Base-by-base conservation (phyloP, 805 yeast species). In the Yamadazyma sp. region DNA sequence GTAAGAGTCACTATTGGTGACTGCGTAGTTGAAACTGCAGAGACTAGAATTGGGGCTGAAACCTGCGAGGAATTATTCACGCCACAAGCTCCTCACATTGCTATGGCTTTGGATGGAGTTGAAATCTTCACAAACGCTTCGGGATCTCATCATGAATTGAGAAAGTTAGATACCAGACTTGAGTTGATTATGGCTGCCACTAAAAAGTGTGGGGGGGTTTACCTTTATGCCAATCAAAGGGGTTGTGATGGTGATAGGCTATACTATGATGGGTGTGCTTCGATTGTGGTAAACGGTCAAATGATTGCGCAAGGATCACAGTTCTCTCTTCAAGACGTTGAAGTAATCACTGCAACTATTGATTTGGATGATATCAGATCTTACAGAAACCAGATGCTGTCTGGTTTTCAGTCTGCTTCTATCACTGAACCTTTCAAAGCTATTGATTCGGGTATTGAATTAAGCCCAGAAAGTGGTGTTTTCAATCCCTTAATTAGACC, bases 191-290 rank as follows among this genome's bases (percentile, higher is more conserved):
- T 80, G 11, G 96, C 87, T 55, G 98, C 99, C 1, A 90, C 98
- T 2, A 77, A 87, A 37, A 89, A 93, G 62, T 90, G 97, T 57
- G 99, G 99, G 37, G 99, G 99, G 23, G 78, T 93, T 18, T 93
- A 93, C 52, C 67, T 93, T 33, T 93, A 93, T 53, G 77, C 98
- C 12, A 93, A 93, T 62, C 99, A 95, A 64, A 81, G 84, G 48
- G 99, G 99, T 2, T 93, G 99, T 60, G 99, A 93, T 59, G 99
- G 99, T 50, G 99, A 95, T 57, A 73, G 99, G 41, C 65, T 93
- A 29, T 93, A 93, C 62, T 93, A 93, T 56, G 99, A 93, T 59
- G 99, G 99, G 0, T 87, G 96, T 67, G 96, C 99, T 0, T 68
- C 88, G 53, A 93, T 95, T 56, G 88, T 89, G 5, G 86, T 90